Base-by-base conservation (phyloP, 441 rosid species). In the Aquilaria agallochum region DNA sequence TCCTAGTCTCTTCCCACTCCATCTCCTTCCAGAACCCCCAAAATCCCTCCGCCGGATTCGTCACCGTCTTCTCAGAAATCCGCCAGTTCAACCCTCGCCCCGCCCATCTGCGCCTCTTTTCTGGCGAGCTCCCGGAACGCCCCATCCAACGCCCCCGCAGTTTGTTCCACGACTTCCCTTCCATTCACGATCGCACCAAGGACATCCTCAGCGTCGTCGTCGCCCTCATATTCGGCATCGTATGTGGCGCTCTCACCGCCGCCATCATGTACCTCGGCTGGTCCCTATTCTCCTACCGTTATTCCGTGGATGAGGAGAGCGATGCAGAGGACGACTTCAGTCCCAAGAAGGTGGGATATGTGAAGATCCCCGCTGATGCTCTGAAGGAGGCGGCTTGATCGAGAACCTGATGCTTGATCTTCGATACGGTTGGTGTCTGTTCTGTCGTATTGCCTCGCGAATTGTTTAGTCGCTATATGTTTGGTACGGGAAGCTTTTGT, bases 221-320 rank as follows among this genome's bases (percentile, higher is more conserved):
- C 5, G 94, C 94, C 34, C 77, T 94, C 59, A 78, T 94, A 1
- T 89, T 94, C 50, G 97, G 97, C 0, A 97, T 89, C 57, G 97
- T 94, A 0, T 94, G 97, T 48, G 99, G 99, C 12, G 95, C 95
- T 51, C 85, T 94, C 50, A 89, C 99, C 5, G 96, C 92, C 9
- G 88, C 88, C n/a, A 83, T 95, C 53, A 80, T 94, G 90, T 94
- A 85, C 74, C 79, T 94, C 69, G 85, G 80, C n/a, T 94, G 99
- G 99, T 81, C 86, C 33, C 72, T 94, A 14, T 84, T 89, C 60
- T 65, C 85, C 51, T 59, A 56, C 14, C 59, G 33, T 34, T 60
- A 44, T 11, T 40, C 40, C 50, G 80, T 58, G 59, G 80, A 77
- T 49, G 75, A 60, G 53, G 80, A 73, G 42, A 73, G 27, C 8